phyloP scores from a whole-genome alignment of 176 grass and related monocot species.

The Dendrocalamus sinicus region DNA sequence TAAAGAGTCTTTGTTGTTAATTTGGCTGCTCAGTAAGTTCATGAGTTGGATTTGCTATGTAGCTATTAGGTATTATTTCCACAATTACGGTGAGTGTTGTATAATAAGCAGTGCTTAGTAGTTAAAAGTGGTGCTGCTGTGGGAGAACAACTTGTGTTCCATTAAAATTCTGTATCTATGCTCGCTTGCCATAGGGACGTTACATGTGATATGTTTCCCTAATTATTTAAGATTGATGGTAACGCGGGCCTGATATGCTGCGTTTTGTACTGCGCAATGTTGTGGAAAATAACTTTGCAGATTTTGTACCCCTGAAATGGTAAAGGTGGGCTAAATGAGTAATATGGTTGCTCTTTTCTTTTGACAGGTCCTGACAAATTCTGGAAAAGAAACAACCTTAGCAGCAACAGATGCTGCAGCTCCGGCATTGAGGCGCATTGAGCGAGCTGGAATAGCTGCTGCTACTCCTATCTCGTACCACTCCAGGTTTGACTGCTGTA shows the following conservation, averaged over 20 bases:
- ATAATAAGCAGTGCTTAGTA: background rate
- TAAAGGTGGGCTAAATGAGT: background rate
- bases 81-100: background rate
- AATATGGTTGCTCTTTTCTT: background rate
- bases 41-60: background rate
- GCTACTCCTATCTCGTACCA: conserved; percentile 96
- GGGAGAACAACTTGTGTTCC: conserved; percentile 11
- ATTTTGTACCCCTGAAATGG: background rate
- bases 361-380: conserved; percentile 84
- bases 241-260: background rate
- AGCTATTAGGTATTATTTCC: background rate
- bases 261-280: background rate
- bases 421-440: conserved; percentile 89
- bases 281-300: conserved; percentile 8
- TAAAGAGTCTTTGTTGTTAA: background rate
- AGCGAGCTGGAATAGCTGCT: conserved; percentile 94
- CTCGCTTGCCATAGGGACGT: background rate
- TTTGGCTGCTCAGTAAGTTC: background rate
- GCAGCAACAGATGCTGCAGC: conserved; percentile 95
- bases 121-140: background rate
- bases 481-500: conserved; percentile 69
- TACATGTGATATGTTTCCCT: background rate
- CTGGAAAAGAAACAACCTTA: conserved; percentile 94
- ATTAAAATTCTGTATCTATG: background rate
- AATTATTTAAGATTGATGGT: background rate